Evolutionary conservation across 805 yeast genomes (phyloP).

Genomic region (Kuraishia floccosa): DNA sequence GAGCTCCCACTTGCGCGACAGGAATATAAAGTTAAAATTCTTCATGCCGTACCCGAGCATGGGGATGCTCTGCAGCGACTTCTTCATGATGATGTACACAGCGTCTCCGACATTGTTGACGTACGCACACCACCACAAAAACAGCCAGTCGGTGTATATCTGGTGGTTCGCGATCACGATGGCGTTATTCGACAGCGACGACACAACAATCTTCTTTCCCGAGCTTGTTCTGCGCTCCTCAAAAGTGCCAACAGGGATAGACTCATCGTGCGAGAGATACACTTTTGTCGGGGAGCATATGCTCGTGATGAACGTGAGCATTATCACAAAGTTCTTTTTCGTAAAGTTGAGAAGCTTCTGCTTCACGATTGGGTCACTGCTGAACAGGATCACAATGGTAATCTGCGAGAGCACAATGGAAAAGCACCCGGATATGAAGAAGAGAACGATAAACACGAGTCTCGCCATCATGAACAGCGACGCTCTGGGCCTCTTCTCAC

Average conservation of each 20-base stretch:
- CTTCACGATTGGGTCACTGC: constrained; percentile 17
- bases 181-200: constrained; percentile 14
- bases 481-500: too few species aligned
- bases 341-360: constrained; percentile 38
- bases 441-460: constrained; percentile 10
- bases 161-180: constrained; percentile 84
- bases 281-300: constrained; percentile 42
- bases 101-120: constrained; percentile 54
- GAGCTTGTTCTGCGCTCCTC: constrained; percentile 11
- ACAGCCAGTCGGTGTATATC: constrained; percentile 90
- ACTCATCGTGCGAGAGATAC: constrained; percentile 34
- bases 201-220: constrained; percentile 6
- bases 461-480: constrained; percentile 11
- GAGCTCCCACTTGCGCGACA: constrained; percentile 76
- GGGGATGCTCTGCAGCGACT: constrained; percentile 60
- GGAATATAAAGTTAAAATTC: constrained; percentile 63
- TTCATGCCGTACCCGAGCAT: constrained; percentile 80
- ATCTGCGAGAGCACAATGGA: constrained; percentile 37
- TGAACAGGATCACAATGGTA: constrained; percentile 20
- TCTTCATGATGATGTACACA: constrained; percentile 68
- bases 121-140: constrained; percentile 77
- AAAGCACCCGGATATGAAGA: constrained; percentile 24
- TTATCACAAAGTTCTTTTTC: constrained; percentile 43
- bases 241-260: constrained; percentile 22
- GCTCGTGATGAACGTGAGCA: constrained; percentile 39